These are phyloP conservation scores for Nitzschia putrida DNA, from an alignment of 108 stramenopile species.

Conservation along the genomic window DNA sequence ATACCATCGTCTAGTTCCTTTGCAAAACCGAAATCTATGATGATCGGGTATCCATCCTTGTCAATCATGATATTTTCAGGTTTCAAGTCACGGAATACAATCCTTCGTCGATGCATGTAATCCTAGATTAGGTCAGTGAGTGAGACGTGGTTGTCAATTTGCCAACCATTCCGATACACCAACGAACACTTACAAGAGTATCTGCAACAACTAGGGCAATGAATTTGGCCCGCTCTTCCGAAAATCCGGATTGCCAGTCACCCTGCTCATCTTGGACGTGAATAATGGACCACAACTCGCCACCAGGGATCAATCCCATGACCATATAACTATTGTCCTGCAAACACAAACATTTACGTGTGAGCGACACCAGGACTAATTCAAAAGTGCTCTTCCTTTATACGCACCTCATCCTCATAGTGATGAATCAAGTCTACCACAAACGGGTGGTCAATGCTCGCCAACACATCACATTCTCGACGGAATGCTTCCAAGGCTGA, in stretches of 20 bases:
- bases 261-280: conserved; percentile 46
- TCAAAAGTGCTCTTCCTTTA: not conserved
- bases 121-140: not conserved
- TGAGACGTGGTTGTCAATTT: no score
- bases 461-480: conserved; percentile 81
- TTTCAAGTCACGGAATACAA: conserved; percentile 94
- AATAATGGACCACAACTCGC: conserved; percentile 79
- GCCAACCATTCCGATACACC: not conserved
- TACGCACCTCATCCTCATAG: conserved; percentile 46
- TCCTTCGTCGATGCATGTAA: conserved; percentile 79
- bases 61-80: conserved; percentile 80
- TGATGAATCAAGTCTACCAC: conserved; percentile 77
- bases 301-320: conserved; percentile 66
- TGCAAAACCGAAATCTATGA: conserved; percentile 89
- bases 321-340: conserved; percentile 62
- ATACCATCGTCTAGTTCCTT: conserved; percentile 52
- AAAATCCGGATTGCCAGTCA: conserved; percentile 59
- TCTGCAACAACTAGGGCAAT: conserved; percentile 15
- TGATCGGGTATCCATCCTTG: conserved; percentile 74
- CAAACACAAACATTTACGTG: conserved; percentile 22
- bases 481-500: conserved; percentile 53
- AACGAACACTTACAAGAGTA: conserved; percentile 52
- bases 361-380: not conserved
- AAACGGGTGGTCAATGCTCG: conserved; percentile 80
- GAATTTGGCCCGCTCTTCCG: conserved; percentile 15